Evolutionary conservation across 2,329 filamentous ascomycete species (phyloP).

Genomic region (Botrytis paeoniae): DNA sequence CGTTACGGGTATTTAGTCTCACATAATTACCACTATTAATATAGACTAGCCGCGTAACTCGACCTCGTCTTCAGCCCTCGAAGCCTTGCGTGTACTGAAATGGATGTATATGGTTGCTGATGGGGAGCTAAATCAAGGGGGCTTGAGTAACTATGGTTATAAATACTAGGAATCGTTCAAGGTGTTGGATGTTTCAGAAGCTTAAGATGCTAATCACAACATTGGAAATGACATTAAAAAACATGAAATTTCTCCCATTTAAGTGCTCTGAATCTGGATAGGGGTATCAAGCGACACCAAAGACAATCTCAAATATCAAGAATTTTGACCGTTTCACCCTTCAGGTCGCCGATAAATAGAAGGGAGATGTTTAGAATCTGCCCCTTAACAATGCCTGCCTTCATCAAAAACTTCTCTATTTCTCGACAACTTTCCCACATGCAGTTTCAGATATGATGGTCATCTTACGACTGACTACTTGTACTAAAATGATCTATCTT

Average conservation of each 20-base stretch:
- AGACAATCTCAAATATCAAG: too few relatives aligned
- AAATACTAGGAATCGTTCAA: too few relatives aligned
- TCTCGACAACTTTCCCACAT: too few relatives aligned
- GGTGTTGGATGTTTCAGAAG: neutral
- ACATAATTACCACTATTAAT: neutral
- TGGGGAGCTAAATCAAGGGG: accelerated
- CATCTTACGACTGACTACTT: too few relatives aligned
- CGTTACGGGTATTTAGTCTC: neutral
- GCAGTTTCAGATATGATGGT: too few relatives aligned
- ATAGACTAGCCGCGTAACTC: neutral
- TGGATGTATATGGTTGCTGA: neutral
- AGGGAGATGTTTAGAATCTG: too few relatives aligned
- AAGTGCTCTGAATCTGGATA: neutral
- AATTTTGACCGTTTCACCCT: too few relatives aligned
- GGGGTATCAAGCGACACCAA: neutral
- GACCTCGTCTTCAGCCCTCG: neutral
- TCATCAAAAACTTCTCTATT: too few relatives aligned
- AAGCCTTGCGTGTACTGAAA: neutral
- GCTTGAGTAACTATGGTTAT: neutral
- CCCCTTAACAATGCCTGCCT: accelerated
- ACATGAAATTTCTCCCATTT: neutral
- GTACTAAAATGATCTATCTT: too few relatives aligned
- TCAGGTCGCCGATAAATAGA: too few relatives aligned
- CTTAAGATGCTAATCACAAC: neutral
- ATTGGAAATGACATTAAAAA: neutral